Evolutionary conservation across 768 basidiomycete species (phyloP), one percentile per base, ranked within the genome.

Genomic region (Naganishia friedmannii): DNA sequence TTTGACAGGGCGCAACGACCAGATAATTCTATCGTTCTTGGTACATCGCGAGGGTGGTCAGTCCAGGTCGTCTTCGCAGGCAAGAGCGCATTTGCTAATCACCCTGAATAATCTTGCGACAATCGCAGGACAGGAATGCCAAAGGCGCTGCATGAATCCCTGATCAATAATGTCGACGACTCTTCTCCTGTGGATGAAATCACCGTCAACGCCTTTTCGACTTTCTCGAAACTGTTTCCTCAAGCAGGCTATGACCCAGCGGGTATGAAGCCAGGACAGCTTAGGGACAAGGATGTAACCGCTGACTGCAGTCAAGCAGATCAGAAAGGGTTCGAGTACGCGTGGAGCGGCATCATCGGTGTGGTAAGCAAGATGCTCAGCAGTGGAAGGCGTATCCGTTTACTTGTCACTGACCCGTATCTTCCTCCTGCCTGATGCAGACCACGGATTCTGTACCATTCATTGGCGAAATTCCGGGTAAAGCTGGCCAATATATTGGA

Each of bases 301-400:
- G 6, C n/a, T 19, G 32, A 26, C 0, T n/a, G 23, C 39, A 17
- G 23, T 26, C 13, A 63, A 45, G 4, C 51, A 34, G 53, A 54
- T 3, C 12, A n/a, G 3, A 42, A 68, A 37, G 77, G 77, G 15
- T 72, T 72, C n/a, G 75, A 78, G 34, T 77, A 77, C 67, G 72
- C 75, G 26, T 78, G 77, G 77, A 58, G 72, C 2, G 77, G 77
- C 15, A 77, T 78, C 60, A 73, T 78, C 56, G 77, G 76, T 8
- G 72, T 77, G 74, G 77, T 78, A 31, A 60, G 77, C 71, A 8
- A 37, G 6, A 37, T 37, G 34, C 34, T 37, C 34, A 28, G 3
- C 19, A 17, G 60, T 8, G 15, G 39, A 10, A n/a, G 17, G 12
- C 32, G 21, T 21, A 10, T 6, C 29, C 19, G 45, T 21, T 46